Base-by-base conservation (phyloP, 1,139 yeast species). In the Lodderomyces jiufengensis region DNA sequence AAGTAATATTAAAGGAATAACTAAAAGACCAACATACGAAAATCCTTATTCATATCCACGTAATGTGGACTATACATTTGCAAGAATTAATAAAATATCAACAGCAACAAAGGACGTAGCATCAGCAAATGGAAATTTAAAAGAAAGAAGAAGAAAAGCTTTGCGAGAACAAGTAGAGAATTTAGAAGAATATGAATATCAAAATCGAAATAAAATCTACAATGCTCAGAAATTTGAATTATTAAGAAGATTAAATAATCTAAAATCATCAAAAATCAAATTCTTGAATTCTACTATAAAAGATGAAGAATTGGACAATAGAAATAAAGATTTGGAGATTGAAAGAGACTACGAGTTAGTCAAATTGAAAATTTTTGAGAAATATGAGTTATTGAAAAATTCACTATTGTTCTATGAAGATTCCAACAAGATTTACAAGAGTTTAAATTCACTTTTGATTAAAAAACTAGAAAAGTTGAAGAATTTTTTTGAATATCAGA, bases 401-500 rank as follows among this genome's bases (percentile, higher is more conserved):
- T 58, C 68, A 3, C 47, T 58, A 28, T 46, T 50, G 2, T 69
- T 65, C 40, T 69, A 68, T 42, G 61, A 65, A 34, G 70, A 68
- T 34, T 61, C 70, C 9, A 63, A 67, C 46, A 55, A 58, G 27
- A 54, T 52, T 24, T 70, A 66, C 49, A 61, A 58, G 38, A 57
- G 54, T 40, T 55, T 62, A 50, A 63, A 62, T 44, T 37, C 42
- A 23, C 42, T 55, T 2, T 39, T 61, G 44, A 44, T 59, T 13
- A 68, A 63, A 47, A 69, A 68, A 45, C 51, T 70, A 31, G 58
- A 59, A 34, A 70, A 69, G 42, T 48, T 70, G 34, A 60, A 60
- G 46, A 61, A 64, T 43, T 69, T 69, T 41, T 61, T 70, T 37
- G 68, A 63, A 45, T 66, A 51, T 43, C 75, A 70, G 44, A 53